Percentiles rank a stretch among this genome's conserved stretches.
These are phyloP conservation scores for Chaetomium globosum DNA, from an alignment of 2,329 filamentous ascomycete genomes.

Conservation along the genomic window DNA sequence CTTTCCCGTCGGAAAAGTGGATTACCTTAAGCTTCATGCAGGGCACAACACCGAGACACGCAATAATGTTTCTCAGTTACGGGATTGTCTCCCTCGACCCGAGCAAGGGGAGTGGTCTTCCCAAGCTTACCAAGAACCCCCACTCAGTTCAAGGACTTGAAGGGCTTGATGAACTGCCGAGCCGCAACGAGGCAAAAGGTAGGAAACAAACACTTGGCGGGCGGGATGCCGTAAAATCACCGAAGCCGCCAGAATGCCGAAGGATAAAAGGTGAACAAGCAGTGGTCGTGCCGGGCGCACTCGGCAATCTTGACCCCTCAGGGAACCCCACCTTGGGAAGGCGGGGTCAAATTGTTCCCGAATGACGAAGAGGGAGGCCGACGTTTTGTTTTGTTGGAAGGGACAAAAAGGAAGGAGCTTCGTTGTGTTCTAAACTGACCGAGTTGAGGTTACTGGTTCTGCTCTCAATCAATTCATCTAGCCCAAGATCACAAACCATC, in stretches of 20 bases:
- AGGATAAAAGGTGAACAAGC: slow-evolving; percentile 22
- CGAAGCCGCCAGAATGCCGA: slow-evolving; percentile 22
- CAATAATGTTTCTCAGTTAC: neutral
- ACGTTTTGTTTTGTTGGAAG: neutral
- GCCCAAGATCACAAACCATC: neutral
- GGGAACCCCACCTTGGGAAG: slow-evolving; percentile 32
- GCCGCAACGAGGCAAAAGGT: neutral
- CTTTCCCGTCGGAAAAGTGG: neutral
- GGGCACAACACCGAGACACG: neutral
- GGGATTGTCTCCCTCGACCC: neutral
- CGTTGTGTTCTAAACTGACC: neutral
- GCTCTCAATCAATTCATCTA: neutral
- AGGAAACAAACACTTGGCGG: slow-evolving; percentile 6
- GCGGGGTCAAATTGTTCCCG: slow-evolving; percentile 19
- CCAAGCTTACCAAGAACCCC: neutral
- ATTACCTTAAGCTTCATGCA: neutral
- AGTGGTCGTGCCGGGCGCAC: slow-evolving; percentile 7
- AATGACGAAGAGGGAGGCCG: neutral
- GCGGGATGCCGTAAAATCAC: slow-evolving; percentile 38
- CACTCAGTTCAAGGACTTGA: neutral
- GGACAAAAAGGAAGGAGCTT: slow-evolving; percentile 10
- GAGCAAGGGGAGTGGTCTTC: neutral
- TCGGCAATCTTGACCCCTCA: slow-evolving; percentile 26
- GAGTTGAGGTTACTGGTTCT: neutral
- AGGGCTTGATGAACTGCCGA: slow-evolving; percentile 18